Percentiles rank a stretch among this genome's conserved stretches.
Conservation (phyloP, 2,329 filamentous ascomycete genomes). For the Apiospora rasikravindrae region DNA sequence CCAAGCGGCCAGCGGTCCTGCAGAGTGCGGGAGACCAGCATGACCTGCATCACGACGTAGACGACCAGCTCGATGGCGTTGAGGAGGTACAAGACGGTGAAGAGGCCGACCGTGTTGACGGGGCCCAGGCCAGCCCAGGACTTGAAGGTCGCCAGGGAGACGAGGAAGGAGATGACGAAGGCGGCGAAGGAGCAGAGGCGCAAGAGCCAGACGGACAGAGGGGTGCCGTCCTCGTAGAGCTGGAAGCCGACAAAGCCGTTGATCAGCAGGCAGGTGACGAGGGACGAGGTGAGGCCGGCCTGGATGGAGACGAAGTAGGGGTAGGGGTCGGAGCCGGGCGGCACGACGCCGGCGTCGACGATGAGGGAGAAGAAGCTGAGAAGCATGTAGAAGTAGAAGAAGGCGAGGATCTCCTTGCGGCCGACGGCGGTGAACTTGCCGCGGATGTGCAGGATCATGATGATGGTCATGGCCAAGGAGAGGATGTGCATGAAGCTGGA, state of each 20-base stretch:
- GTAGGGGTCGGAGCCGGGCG: constrained; percentile 79
- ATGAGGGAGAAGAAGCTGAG: constrained; percentile 87
- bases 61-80: constrained; percentile 86
- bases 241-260: constrained; percentile 99
- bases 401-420: constrained; percentile 76
- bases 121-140: constrained; percentile 85
- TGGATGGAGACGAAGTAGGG: constrained; percentile 93
- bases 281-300: constrained; percentile 80
- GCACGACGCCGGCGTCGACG: constrained; percentile 90
- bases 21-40: constrained; percentile 87
- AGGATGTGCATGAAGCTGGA: constrained; percentile 91
- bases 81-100: constrained; percentile 89
- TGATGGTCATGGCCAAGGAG: constrained; percentile 88
- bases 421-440: constrained; percentile 98
- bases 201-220: constrained; percentile 90
- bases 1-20: constrained; percentile 96
- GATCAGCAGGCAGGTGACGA: constrained; percentile 88
- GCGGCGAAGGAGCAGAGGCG: constrained; percentile 78
- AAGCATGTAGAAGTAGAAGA: constrained; percentile 97
- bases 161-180: constrained; percentile 85
- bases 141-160: constrained; percentile 92
- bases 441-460: constrained; percentile 96
- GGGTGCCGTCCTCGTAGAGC: constrained; percentile 95
- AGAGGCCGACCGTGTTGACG: constrained; percentile 85
- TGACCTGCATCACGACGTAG: constrained; percentile 85